phyloP scores from a whole-genome alignment of 73 alveolate species.

The Blepharisma japonicum region DNA sequence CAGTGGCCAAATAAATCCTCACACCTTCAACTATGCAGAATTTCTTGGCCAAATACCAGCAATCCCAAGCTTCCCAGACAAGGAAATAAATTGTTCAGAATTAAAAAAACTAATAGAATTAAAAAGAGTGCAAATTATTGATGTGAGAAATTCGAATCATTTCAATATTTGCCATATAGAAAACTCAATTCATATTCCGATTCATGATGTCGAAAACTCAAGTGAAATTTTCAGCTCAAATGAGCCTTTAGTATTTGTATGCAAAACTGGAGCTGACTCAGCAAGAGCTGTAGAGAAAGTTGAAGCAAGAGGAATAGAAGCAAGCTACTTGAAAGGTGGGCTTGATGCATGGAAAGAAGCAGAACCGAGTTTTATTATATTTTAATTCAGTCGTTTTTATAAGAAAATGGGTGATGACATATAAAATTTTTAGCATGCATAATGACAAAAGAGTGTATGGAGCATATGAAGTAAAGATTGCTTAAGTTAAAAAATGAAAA shows the following conservation, averaged over 20 bases:
- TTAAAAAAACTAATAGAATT: not conserved
- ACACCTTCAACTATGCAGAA: slow-evolving; percentile 44
- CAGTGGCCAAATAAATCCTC: slow-evolving; percentile 56
- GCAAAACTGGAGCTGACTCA: slow-evolving; percentile 54
- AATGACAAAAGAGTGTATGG: no score
- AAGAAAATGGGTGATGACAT: no score
- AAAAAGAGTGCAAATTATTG: slow-evolving; percentile 37
- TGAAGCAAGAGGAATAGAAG: slow-evolving; percentile 25
- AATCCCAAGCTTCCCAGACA: not conserved
- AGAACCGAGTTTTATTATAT: slow-evolving; percentile 16
- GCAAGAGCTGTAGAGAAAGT: slow-evolving; percentile 39
- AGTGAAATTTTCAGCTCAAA: slow-evolving; percentile 3
- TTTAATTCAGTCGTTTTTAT: not conserved
- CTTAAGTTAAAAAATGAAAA: no score
- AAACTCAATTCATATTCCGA: slow-evolving; percentile 40
- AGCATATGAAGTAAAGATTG: no score
- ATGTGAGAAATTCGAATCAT: slow-evolving; percentile 46
- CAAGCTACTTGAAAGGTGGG: slow-evolving; percentile 9
- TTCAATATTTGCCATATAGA: slow-evolving; percentile 44
- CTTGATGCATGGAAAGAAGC: slow-evolving; percentile 24
- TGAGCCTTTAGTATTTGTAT: slow-evolving; percentile 38
- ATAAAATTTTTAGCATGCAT: no score
- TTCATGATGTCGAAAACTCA: slow-evolving; percentile 25
- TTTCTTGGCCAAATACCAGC: slow-evolving; percentile 34
- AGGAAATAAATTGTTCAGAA: not conserved